Conservation (phyloP, 2,329 filamentous ascomycete species). For the Escovopsis weberi region DNA sequence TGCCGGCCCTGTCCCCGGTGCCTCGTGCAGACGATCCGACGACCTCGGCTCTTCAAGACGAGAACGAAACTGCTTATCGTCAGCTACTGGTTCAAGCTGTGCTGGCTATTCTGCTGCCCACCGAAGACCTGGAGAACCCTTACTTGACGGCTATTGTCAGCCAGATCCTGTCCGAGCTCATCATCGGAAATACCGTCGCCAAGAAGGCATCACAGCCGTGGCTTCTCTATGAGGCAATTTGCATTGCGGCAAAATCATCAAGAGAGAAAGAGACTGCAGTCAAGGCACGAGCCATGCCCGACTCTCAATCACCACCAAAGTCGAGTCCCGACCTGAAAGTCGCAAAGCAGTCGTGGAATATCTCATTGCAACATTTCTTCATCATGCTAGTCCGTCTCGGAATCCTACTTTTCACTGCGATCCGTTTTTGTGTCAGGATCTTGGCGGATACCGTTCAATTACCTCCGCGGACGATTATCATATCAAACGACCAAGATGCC, state of each 20-base stretch:
- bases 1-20: conserved; percentile 67
- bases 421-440: conserved; percentile 51
- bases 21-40: conserved; percentile 40
- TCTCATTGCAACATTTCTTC: conserved; percentile 35
- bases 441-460: conserved; percentile 54
- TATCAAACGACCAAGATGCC: conserved; percentile 4
- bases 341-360: conserved; percentile 12
- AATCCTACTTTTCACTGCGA: conserved; percentile 41
- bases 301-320: conserved; percentile 1
- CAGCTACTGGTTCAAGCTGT: conserved; percentile 75
- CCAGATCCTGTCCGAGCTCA: conserved; percentile 80
- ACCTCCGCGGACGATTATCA: conserved; percentile 31
- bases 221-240: conserved; percentile 75
- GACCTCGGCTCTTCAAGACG: conserved; percentile 44
- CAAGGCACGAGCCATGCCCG: conserved; percentile 7
- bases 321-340: neutral
- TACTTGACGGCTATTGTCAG: conserved; percentile 72
- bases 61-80: conserved; percentile 73
- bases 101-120: conserved; percentile 72
- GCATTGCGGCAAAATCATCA: conserved; percentile 45
- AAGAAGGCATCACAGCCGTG: conserved; percentile 75
- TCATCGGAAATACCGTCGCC: conserved; percentile 68
- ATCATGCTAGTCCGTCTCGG: conserved; percentile 41
- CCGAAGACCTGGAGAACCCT: conserved; percentile 79
- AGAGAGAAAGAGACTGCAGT: conserved; percentile 15